phyloP scores from a whole-genome alignment of 1,284 basidiomycete species.

The Leccinum angustisporum region DNA sequence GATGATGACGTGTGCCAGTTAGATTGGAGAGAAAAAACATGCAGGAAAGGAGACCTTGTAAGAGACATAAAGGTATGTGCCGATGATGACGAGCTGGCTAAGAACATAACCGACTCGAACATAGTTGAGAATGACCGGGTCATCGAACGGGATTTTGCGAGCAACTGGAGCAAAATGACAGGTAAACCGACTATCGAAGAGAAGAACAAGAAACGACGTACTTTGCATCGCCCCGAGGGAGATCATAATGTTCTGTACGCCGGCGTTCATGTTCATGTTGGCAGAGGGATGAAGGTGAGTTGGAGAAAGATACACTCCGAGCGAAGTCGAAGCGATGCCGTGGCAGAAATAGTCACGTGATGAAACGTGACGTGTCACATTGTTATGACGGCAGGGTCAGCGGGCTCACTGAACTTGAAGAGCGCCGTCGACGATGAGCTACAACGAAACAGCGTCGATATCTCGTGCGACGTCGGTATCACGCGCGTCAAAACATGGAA shows the following conservation, averaged over 20 bases:
- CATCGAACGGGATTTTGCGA: conserved; percentile 88
- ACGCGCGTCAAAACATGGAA: conserved; percentile 59
- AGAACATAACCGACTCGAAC: conserved; percentile 84
- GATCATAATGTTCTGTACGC: conserved; percentile 73
- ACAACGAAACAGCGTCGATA: conserved; percentile 50
- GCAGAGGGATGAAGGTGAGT: neutral
- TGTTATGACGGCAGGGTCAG: conserved; percentile 22
- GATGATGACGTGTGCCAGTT: conserved; percentile 23
- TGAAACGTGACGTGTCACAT: conserved; percentile 22
- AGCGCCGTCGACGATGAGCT: conserved; percentile 26
- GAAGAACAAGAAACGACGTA: conserved; percentile 32
- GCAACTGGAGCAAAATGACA: conserved; percentile 57
- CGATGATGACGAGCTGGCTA: conserved; percentile 71
- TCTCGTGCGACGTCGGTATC: conserved; percentile 74
- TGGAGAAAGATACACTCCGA: conserved; percentile 8
- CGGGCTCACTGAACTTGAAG: conserved; percentile 1
- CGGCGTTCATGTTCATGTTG: conserved; percentile 57
- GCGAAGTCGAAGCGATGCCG: neutral
- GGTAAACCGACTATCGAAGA: neutral
- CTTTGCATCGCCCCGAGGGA: conserved; percentile 91
- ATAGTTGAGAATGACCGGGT: conserved; percentile 80
- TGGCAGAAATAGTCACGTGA: conserved; percentile 23
- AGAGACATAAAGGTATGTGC: conserved; percentile 75
- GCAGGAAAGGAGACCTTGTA: conserved; percentile 49
- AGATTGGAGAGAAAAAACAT: neutral